Percentiles rank a stretch among this genome's conserved stretches.
phyloP scores from a whole-genome alignment of 176 grass and related monocot species.

The Carex pumila region DNA sequence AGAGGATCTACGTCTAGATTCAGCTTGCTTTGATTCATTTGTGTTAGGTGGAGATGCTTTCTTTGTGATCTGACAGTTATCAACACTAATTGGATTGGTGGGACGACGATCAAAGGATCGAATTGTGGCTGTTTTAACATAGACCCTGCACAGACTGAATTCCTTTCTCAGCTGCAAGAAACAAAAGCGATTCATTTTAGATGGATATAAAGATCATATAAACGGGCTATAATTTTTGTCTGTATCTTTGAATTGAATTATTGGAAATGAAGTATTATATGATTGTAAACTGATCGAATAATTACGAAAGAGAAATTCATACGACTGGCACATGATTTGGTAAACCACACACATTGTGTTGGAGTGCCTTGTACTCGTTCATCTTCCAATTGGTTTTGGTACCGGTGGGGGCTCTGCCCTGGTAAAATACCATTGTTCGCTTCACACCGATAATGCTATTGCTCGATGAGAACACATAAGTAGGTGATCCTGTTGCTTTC shows the following conservation, averaged over 20 bases:
- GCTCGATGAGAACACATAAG: slow-evolving; percentile 24
- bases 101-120: slow-evolving; percentile 72
- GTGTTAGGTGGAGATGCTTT: neutral
- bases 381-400: slow-evolving; percentile 73
- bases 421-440: slow-evolving; percentile 83
- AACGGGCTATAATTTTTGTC: neutral
- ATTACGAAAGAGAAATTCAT: neutral
- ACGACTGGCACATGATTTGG: neutral
- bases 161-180: slow-evolving; percentile 45
- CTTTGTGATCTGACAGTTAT: neutral
- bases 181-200: neutral
- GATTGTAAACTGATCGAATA: neutral
- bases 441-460: slow-evolving; percentile 40
- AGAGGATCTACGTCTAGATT: neutral
- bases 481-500: slow-evolving; percentile 44
- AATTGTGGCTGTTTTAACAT: slow-evolving; percentile 41
- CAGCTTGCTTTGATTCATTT: neutral
- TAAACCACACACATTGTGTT: neutral
- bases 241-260: neutral
- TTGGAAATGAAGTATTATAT: neutral
- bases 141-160: slow-evolving; percentile 61
- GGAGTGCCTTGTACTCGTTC: slow-evolving; percentile 66
- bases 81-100: neutral
- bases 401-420: slow-evolving; percentile 42
- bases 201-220: too few relatives aligned